A percentile compares a stretch with the other conserved stretches of the same genome.
phyloP scores from a whole-genome alignment of 371 early-diverging fungal species.

The Sanchytrium tribonematis region DNA sequence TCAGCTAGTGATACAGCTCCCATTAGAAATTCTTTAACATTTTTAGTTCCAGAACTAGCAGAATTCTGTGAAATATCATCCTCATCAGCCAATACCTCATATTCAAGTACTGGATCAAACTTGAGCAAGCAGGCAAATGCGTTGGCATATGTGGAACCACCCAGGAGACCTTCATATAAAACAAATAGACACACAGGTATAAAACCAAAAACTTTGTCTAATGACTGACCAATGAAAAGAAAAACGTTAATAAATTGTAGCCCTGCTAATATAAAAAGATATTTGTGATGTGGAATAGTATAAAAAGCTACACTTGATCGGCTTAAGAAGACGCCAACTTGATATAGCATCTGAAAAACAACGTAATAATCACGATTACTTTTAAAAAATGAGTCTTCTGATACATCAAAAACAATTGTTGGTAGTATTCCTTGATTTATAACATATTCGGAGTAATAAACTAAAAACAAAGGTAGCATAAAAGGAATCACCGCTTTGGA shows the following conservation, averaged over 20 bases:
- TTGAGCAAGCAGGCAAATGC: constrained; percentile 12
- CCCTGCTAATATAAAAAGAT: constrained; percentile 11
- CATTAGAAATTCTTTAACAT: constrained; percentile 13
- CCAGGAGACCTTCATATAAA: constrained; percentile 18
- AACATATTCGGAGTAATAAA: constrained; percentile 18
- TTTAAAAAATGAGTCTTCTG: not conserved
- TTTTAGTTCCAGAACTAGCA: not conserved
- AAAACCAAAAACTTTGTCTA: constrained; percentile 7
- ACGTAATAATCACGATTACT: constrained; percentile 14
- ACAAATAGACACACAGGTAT: constrained; percentile 13
- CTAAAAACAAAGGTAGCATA: constrained; percentile 16
- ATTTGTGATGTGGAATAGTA: constrained; percentile 6
- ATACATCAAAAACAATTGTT: constrained; percentile 8
- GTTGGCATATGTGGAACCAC: constrained; percentile 20
- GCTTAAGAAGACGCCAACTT: constrained; percentile 12
- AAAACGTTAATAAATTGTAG: constrained; percentile 12
- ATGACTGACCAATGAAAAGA: constrained; percentile 8
- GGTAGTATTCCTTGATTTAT: constrained; percentile 22
- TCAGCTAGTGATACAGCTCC: constrained; percentile 18
- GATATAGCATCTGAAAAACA: constrained; percentile 17
- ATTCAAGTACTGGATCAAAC: constrained; percentile 6
- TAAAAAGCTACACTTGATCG: constrained; percentile 12
- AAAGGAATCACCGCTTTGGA: constrained; percentile 9
- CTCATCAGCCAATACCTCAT: not conserved
- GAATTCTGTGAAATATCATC: not conserved